Evolutionary conservation across 495 filamentous ascomycete species (phyloP).

Genomic region (Cudoniella acicularis): DNA sequence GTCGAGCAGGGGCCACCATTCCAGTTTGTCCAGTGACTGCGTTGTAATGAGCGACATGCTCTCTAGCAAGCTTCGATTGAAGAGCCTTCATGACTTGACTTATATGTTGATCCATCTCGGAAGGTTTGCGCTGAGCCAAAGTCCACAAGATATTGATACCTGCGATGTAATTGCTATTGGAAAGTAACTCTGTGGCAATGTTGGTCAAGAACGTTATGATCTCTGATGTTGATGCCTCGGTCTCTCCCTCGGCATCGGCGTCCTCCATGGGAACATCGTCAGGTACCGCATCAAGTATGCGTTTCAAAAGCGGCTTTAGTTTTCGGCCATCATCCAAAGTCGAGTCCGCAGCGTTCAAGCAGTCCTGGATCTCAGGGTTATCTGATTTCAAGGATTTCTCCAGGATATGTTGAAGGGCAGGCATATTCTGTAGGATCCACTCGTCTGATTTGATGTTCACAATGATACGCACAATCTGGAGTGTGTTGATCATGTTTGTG

Average conservation of each 20-base stretch:
- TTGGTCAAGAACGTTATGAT: slow-evolving; percentile 76
- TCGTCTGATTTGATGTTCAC: slow-evolving; percentile 81
- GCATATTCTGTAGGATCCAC: slow-evolving; percentile 76
- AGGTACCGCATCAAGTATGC: slow-evolving; percentile 86
- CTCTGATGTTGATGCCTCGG: slow-evolving; percentile 64
- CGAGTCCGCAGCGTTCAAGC: slow-evolving; percentile 67
- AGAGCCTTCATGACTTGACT: slow-evolving; percentile 87
- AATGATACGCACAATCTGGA: slow-evolving; percentile 86
- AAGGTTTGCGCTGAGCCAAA: slow-evolving; percentile 74
- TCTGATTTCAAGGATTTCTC: slow-evolving; percentile 88
- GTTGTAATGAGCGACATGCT: slow-evolving; percentile 78
- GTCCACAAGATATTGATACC: slow-evolving; percentile 91
- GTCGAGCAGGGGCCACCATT: slow-evolving; percentile 33
- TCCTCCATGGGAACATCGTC: slow-evolving; percentile 85
- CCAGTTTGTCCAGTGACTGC: slow-evolving; percentile 44
- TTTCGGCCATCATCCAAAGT: slow-evolving; percentile 58
- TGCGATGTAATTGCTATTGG: slow-evolving; percentile 72
- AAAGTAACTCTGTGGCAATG: slow-evolving; percentile 78
- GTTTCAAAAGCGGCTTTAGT: slow-evolving; percentile 66
- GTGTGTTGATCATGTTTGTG: slow-evolving; percentile 83
- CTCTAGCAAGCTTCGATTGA: slow-evolving; percentile 86
- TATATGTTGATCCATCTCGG: slow-evolving; percentile 85
- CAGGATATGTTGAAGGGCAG: slow-evolving; percentile 77
- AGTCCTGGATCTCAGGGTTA: slow-evolving; percentile 86
- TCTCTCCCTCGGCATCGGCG: slow-evolving; percentile 79